Base-by-base conservation (phyloP, 352 stramenopile species). In the Pythium myriotylum region DNA sequence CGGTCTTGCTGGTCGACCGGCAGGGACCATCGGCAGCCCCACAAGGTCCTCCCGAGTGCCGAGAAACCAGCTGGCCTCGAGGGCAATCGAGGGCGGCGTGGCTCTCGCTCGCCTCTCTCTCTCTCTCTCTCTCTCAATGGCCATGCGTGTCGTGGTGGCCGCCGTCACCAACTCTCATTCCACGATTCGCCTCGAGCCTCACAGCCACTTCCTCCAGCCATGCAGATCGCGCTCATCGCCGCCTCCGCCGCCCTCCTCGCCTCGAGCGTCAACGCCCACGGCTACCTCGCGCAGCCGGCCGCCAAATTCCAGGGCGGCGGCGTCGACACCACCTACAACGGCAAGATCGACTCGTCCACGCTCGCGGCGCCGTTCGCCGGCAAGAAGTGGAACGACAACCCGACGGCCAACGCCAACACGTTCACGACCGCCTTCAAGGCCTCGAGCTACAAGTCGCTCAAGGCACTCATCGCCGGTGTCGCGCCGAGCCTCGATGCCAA, bases 301-400 rank as follows among this genome's bases (percentile, higher is more conserved):
- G 76, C 76, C 10, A 61, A 81, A 47, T 86, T 80, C 58, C 43
- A 70, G 41, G 49, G 72, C 23, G 6, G 63, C 1, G 50, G 59
- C 23, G 69, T 42, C 10, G 50, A 55, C 22, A 89, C 79, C 29
- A 62, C 59, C 39, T 85, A 77, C 66, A 55, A 54, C 29, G 67
- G 40, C 52, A 76, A 54, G 67, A 87, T 84, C 57, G 69, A 68
- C 48, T 65, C 59, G 40, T 48, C 64, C 40, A 64, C 76, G 27
- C 75, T 77, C 41, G 22, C 32, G 14, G 68, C 46, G 12, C 56
- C 72, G 19, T 89, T 84, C 53, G 52, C 54, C 6, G 77, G 77
- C 19, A 74, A 81, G 55, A 88, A 86, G 68, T 87, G 68, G 64
- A 74, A 87, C 54, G 74, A 76, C 66, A 77, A 46, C 29, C 77